phyloP scores from a whole-genome alignment of 495 filamentous ascomycete genomes.

The Chaetomium cochliodes region DNA sequence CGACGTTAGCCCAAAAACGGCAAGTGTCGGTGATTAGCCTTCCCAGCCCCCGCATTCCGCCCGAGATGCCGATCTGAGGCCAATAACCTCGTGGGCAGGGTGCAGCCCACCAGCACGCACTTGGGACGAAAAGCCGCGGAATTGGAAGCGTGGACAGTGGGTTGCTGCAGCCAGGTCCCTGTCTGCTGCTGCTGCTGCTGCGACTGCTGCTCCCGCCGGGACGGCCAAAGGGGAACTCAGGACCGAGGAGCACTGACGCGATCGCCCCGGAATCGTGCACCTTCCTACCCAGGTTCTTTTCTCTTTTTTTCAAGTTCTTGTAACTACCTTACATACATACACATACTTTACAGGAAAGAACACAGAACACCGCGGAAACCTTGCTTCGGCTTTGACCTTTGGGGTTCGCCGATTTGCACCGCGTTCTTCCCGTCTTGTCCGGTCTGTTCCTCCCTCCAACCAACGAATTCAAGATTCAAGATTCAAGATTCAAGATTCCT shows the following conservation, averaged over 20 bases:
- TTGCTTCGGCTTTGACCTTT: not conserved
- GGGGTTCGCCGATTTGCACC: not conserved
- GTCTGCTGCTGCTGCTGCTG: conserved; percentile 7
- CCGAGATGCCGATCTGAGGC: conserved; percentile 36
- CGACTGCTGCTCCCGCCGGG: not conserved
- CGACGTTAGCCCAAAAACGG: conserved; percentile 32
- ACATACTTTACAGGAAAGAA: not conserved
- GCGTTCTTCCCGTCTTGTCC: not conserved
- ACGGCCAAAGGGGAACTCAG: not conserved
- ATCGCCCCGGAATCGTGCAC: conserved; percentile 10
- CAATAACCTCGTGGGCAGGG: conserved; percentile 19
- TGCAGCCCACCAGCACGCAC: conserved; percentile 5
- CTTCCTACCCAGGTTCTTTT: not conserved
- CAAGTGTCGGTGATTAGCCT: conserved; percentile 38
- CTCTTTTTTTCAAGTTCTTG: conserved; percentile 3
- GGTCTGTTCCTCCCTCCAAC: not conserved
- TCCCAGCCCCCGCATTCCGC: conserved; percentile 38
- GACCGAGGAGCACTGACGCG: conserved; percentile 21
- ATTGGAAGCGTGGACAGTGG: conserved; percentile 6
- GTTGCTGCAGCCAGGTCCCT: not conserved
- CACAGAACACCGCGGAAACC: not conserved
- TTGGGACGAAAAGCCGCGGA: conserved; percentile 26
- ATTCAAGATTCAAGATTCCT: not conserved
- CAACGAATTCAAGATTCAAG: not conserved
- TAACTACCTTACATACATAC: not conserved